A percentile compares a stretch with the other conserved stretches of the same genome.
These are phyloP conservation scores for Fusarium xylarioides DNA, from an alignment of 2,329 filamentous ascomycete species.

Conservation along the genomic window DNA sequence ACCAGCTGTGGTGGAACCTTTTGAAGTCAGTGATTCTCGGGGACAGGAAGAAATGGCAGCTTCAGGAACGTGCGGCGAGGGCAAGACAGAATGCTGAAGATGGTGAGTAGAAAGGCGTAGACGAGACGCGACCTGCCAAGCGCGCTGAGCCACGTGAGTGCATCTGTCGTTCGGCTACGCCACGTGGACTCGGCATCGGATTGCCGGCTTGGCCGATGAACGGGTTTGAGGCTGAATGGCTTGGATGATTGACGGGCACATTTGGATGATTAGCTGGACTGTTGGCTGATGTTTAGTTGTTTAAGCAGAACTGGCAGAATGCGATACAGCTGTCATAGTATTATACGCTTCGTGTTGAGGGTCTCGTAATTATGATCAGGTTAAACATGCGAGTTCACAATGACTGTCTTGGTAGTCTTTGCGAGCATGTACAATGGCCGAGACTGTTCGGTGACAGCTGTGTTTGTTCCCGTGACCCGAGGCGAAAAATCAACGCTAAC, in stretches of 20 bases:
- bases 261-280: not conserved
- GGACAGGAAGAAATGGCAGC: accelerated
- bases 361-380: no score
- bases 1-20: not conserved
- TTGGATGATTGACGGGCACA: not conserved
- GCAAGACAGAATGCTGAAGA: accelerated
- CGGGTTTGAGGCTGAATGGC: not conserved
- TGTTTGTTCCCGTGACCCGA: not conserved
- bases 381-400: accelerated
- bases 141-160: not conserved
- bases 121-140: not conserved
- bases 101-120: accelerated
- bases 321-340: no score
- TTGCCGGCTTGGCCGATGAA: not conserved
- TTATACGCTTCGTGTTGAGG: no score
- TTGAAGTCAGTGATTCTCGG: accelerated
- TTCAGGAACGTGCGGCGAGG: accelerated
- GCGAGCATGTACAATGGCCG: not conserved
- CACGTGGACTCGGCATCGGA: not conserved
- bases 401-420: not conserved
- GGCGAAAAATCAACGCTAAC: not conserved
- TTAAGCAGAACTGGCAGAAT: not conserved
- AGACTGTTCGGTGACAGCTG: not conserved
- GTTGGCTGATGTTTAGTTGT: accelerated
- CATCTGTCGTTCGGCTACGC: not conserved